These are phyloP conservation scores for Kluyveromyces lactis DNA, from an alignment of 805 yeast species.

Conservation along the genomic window DNA sequence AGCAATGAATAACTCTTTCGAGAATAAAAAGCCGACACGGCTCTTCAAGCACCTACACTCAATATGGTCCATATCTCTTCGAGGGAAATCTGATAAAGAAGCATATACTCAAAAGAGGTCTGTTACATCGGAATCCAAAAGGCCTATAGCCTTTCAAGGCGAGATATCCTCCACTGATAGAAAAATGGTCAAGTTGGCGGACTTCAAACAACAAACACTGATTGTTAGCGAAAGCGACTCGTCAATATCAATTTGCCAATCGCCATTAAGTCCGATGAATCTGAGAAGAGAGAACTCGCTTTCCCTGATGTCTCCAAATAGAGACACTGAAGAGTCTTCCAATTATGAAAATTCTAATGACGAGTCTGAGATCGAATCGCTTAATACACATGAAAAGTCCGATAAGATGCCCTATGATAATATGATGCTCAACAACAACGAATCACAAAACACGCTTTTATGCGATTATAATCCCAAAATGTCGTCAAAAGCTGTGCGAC, in stretches of 20 bases:
- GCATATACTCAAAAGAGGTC: no score
- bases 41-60: slow-evolving; percentile 3
- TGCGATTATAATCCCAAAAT: background rate
- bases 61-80: background rate
- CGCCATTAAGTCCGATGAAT: background rate
- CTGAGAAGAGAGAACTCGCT: slow-evolving; percentile 1
- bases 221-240: background rate
- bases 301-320: background rate
- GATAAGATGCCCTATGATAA: background rate
- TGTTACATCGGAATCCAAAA: no score
- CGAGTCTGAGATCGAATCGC: background rate
- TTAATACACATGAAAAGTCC: background rate
- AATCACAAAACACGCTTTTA: background rate
- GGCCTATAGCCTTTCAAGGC: no score
- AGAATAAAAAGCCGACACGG: background rate
- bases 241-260: background rate
- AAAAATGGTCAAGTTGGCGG: no score
- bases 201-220: slow-evolving; percentile 21
- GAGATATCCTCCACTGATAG: no score
- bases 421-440: background rate
- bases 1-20: background rate
- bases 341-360: background rate
- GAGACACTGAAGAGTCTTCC: background rate
- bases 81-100: background rate
- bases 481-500: background rate